Evolutionary conservation across 345 rosid genomes (phyloP), one percentile per base, ranked within the genome.

Genomic region (Eucalyptus erythrocorys): DNA sequence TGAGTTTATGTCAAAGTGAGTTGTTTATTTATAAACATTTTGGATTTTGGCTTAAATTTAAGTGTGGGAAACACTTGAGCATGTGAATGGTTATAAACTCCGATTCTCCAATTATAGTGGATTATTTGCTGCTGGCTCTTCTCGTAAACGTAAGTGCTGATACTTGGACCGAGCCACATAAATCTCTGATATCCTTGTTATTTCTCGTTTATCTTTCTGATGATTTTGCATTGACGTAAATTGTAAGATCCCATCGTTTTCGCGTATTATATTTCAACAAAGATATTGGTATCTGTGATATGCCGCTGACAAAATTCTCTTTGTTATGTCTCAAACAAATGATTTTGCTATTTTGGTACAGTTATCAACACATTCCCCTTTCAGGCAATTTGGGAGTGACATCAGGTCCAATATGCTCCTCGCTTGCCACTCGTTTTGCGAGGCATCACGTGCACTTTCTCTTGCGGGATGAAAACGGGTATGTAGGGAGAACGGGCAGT

Each of bases 401-500:
- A 32, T 82, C 19, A 96, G 99, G 98, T 97, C 10, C 94, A 95
- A 2, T 97, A 97, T 92, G 97, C 96, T 51, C 93, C 96, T 30
- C 95, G 94, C 85, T 87, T 97, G 97, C 99, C 99, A 15, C 95
- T 96, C 12, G 98, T 96, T 76, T 66, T 97, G 90, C 93, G 92
- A 71, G 98, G 99, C 81, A 91, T 96, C 85, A 93, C 98, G 0
- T 96, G 98, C 92, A 97, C 95, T 42, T 94, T 97, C 87, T 92
- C 88, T 1, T 96, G 98, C 90, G 95, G 98, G 34, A 89, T 91
- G 90, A 97, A 93, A 92, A 96, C 98, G 42, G 98, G 98, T 11
- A 95, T 97, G 97, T 97, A 13, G 99, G 99, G 87, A 94, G 99
- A 88, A 96, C 98, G 17, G 97, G 99, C 13, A 94, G 98, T 86